Evolutionary conservation across 768 basidiomycete species (phyloP).

Genomic region (Lactarius akahatsu): DNA sequence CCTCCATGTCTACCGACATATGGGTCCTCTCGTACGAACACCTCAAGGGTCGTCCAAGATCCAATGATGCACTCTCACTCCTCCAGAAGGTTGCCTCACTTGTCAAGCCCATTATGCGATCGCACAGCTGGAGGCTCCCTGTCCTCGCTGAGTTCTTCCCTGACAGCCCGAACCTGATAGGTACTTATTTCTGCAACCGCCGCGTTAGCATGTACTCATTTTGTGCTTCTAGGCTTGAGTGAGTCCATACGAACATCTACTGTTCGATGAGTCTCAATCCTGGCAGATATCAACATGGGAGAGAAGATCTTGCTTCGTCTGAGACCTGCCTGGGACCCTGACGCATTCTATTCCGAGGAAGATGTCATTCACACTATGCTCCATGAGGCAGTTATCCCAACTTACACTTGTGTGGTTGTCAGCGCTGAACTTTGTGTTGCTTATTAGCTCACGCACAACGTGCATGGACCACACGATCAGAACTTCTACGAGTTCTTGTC

Average conservation of each 20-base stretch:
- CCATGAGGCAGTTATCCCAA: constrained; percentile 61
- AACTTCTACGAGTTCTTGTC: constrained; percentile 73
- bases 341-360: constrained; percentile 73
- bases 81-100: constrained; percentile 70
- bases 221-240: constrained; percentile 29
- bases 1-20: constrained; percentile 48
- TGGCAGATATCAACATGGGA: constrained; percentile 73
- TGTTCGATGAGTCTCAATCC: neutral
- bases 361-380: constrained; percentile 83
- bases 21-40: constrained; percentile 70
- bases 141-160: constrained; percentile 89
- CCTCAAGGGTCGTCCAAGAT: constrained; percentile 64
- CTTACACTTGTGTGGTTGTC: neutral
- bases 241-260: constrained; percentile 10
- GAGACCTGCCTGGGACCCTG: constrained; percentile 64
- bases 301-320: constrained; percentile 82
- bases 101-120: constrained; percentile 94
- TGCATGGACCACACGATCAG: constrained; percentile 88
- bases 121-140: constrained; percentile 75
- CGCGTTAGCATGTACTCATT: neutral
- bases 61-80: constrained; percentile 64
- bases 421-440: constrained; percentile 1
- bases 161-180: constrained; percentile 65
- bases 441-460: constrained; percentile 78
- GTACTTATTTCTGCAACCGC: constrained; percentile 41